These are phyloP conservation scores for Colletotrichum eleusines DNA, from an alignment of 2,329 filamentous ascomycete species.

Conservation along the genomic window DNA sequence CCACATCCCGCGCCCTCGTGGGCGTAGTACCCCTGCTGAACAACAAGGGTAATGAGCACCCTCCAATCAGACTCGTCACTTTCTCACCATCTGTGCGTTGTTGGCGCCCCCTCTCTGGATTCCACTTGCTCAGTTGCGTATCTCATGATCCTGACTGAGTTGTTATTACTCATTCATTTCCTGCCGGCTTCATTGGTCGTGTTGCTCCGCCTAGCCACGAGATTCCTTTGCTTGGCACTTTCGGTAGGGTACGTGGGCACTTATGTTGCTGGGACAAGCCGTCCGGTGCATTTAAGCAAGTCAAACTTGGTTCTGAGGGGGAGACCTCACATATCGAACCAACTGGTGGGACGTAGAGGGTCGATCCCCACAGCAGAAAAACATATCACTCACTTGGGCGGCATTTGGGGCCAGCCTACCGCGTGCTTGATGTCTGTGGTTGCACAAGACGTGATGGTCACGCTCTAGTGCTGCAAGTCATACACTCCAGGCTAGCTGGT, in stretches of 20 bases:
- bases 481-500: not conserved
- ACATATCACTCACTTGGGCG: not conserved
- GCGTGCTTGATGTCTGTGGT: not conserved
- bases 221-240: not conserved
- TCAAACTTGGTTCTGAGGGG: slow-evolving; percentile 11
- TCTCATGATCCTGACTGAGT: slow-evolving; percentile 2
- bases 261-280: not conserved
- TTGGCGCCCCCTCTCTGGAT: not conserved
- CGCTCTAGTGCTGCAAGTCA: not conserved
- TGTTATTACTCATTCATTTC: slow-evolving; percentile 5
- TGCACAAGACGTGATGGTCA: not conserved
- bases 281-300: not conserved
- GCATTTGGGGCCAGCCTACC: not conserved
- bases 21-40: slow-evolving; percentile 6
- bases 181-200: not conserved
- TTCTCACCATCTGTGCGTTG: slow-evolving; percentile 21
- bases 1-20: not conserved
- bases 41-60: slow-evolving; percentile 6
- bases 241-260: slow-evolving; percentile 5
- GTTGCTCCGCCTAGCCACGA: not conserved
- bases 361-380: not conserved
- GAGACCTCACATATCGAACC: not conserved
- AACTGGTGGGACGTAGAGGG: not conserved
- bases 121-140: not conserved
- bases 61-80: slow-evolving; percentile 17